Conservation (phyloP, 345 rosid genomes). For the Eucalyptus globulus region DNA sequence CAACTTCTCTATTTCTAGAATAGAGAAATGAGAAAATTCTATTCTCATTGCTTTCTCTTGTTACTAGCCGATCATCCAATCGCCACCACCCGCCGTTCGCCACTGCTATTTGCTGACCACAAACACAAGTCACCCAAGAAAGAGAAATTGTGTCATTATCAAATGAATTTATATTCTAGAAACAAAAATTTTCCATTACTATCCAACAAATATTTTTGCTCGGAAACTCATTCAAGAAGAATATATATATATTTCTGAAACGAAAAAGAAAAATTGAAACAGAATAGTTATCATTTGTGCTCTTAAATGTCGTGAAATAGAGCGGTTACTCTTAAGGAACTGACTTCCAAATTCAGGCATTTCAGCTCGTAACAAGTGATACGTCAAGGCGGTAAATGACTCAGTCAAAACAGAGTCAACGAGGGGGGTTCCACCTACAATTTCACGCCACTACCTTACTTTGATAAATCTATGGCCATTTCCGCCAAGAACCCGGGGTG, state of each 20-base stretch:
- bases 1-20: too few species aligned
- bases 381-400: neutral
- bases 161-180: fast-evolving
- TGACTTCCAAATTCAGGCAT: neutral
- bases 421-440: neutral
- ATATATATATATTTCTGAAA: too few species aligned
- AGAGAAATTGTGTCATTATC: too few species aligned
- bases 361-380: neutral
- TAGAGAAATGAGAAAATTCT: too few species aligned
- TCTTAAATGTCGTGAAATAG: too few species aligned
- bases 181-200: fast-evolving
- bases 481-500: too few species aligned
- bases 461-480: neutral
- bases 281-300: neutral
- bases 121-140: too few species aligned
- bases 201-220: fast-evolving
- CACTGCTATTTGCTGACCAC: fast-evolving
- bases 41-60: too few species aligned
- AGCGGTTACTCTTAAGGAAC: neutral
- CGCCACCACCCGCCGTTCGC: fast-evolving
- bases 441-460: neutral
- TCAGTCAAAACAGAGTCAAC: neutral
- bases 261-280: too few species aligned
- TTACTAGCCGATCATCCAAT: fast-evolving
- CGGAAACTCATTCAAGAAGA: neutral